phyloP scores from a whole-genome alignment of 1,284 basidiomycete species.

The Leccinum subatratum region DNA sequence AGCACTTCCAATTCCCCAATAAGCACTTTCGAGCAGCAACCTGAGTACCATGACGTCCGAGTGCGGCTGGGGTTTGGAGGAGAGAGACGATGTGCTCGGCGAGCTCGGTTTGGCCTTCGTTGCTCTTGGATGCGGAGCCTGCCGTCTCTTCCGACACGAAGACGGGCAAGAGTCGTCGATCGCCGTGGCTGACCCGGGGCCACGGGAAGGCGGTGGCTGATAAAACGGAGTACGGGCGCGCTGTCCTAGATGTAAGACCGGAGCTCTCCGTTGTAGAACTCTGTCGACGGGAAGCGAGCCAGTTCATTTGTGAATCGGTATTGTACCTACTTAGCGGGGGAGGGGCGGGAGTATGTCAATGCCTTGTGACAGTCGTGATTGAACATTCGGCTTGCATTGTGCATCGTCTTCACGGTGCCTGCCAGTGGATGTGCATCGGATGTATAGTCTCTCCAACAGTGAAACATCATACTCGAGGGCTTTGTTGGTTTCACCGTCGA shows the following conservation, averaged over 20 bases:
- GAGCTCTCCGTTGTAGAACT: slow-evolving; percentile 56
- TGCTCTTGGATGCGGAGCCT: slow-evolving; percentile 57
- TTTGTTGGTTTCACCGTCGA: slow-evolving; percentile 57
- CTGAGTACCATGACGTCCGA: too few species aligned
- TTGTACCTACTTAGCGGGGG: too few species aligned
- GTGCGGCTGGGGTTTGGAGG: slow-evolving; percentile 12
- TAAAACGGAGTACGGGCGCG: slow-evolving; percentile 42
- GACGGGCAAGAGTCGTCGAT: slow-evolving; percentile 39
- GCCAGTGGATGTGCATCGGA: slow-evolving; percentile 31
- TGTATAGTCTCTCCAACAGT: slow-evolving; percentile 57
- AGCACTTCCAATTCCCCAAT: too few species aligned
- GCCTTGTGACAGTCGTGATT: neutral
- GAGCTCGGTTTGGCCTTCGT: slow-evolving; percentile 55
- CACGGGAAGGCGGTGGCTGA: slow-evolving; percentile 49
- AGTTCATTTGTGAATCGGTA: slow-evolving; percentile 58
- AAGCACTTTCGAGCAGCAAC: too few species aligned
- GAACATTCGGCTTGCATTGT: slow-evolving; percentile 42
- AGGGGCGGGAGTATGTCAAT: too few species aligned
- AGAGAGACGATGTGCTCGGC: slow-evolving; percentile 20
- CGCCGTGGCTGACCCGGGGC: slow-evolving; percentile 35
- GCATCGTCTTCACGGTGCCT: slow-evolving; percentile 54
- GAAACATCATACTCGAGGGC: slow-evolving; percentile 56
- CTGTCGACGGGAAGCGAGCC: slow-evolving; percentile 54
- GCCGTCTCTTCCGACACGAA: slow-evolving; percentile 59
- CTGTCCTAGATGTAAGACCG: slow-evolving; percentile 44